These are phyloP conservation scores for Orbilia javanica DNA, from an alignment of 2,329 filamentous ascomycete genomes.

Conservation along the genomic window DNA sequence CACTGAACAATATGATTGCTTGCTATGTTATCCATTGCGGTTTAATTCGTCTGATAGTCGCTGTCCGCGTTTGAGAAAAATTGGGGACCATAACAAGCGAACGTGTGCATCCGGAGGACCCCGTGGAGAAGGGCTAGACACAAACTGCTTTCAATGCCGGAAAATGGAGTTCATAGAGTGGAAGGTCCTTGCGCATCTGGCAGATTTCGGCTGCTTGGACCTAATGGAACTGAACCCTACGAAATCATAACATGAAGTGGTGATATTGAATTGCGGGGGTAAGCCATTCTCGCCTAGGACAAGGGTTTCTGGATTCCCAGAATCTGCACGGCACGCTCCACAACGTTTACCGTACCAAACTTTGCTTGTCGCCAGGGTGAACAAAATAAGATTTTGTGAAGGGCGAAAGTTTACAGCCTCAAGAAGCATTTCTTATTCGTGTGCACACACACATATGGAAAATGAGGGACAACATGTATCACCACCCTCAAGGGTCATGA, in stretches of 20 bases:
- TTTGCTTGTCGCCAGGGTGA: conserved; percentile 56
- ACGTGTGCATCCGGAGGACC: conserved; percentile 8
- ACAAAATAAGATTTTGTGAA: conserved; percentile 46
- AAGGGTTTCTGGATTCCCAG: conserved; percentile 46
- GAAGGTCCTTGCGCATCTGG: conserved; percentile 45
- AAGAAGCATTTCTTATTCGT: conserved; percentile 48
- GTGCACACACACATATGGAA: conserved; percentile 24
- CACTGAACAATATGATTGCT: neutral
- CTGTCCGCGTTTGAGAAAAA: conserved; percentile 13
- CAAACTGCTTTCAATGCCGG: conserved; percentile 1
- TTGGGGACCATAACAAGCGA: conserved; percentile 7
- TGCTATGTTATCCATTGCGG: neutral
- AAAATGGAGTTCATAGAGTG: conserved; percentile 1
- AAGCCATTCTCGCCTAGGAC: conserved; percentile 33
- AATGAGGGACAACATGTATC: conserved; percentile 43
- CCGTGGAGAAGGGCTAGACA: neutral
- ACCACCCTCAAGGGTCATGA: conserved; percentile 52
- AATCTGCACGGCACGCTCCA: conserved; percentile 58
- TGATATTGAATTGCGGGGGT: conserved; percentile 35
- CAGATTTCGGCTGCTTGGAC: conserved; percentile 29
- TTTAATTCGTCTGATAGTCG: conserved; percentile 17
- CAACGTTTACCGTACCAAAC: conserved; percentile 59
- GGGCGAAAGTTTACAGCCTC: conserved; percentile 42
- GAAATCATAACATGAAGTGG: conserved; percentile 6
- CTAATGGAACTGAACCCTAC: conserved; percentile 23